Evolutionary conservation across 1,139 yeast species (phyloP).

Genomic region (Candida labiduridarum): DNA sequence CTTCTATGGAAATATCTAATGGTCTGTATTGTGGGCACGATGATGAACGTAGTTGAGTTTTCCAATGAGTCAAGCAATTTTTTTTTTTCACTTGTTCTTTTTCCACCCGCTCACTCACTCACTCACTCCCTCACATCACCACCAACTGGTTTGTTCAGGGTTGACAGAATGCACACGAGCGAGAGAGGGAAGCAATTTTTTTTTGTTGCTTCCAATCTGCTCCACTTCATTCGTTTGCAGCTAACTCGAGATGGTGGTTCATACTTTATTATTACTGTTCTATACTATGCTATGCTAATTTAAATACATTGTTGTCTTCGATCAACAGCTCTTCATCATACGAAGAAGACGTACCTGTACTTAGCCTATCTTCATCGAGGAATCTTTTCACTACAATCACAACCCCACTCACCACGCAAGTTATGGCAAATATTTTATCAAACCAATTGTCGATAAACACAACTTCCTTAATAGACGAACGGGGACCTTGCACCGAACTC

Average conservation of each 20-base stretch:
- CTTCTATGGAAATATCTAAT: constrained; percentile 10
- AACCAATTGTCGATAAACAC: constrained; percentile 77
- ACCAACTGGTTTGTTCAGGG: too few relatives aligned
- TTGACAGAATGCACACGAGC: background rate
- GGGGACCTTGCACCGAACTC: constrained; percentile 25
- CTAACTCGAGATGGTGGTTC: too few relatives aligned
- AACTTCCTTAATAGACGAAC: constrained; percentile 41
- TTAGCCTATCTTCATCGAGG: constrained; percentile 21
- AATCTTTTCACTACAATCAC: constrained; percentile 37
- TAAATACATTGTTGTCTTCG: constrained; percentile 12
- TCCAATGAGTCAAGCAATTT: constrained; percentile 2
- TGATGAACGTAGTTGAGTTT: background rate
- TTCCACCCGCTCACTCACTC: background rate
- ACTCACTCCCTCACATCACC: background rate
- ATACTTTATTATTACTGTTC: too few relatives aligned
- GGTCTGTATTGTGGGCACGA: constrained; percentile 4
- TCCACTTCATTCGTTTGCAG: too few relatives aligned
- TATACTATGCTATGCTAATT: constrained; percentile 12
- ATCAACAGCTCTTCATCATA: constrained; percentile 35
- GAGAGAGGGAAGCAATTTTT: background rate
- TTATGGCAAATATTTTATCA: constrained; percentile 67
- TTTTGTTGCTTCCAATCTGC: background rate
- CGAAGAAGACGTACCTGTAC: constrained; percentile 14
- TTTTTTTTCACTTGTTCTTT: background rate
- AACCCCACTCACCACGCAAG: constrained; percentile 54